A percentile compares a stretch with the other conserved stretches of the same genome.
Evolutionary conservation across 768 basidiomycete genomes (phyloP).

Genomic region (Pleurotus cornucopiae): DNA sequence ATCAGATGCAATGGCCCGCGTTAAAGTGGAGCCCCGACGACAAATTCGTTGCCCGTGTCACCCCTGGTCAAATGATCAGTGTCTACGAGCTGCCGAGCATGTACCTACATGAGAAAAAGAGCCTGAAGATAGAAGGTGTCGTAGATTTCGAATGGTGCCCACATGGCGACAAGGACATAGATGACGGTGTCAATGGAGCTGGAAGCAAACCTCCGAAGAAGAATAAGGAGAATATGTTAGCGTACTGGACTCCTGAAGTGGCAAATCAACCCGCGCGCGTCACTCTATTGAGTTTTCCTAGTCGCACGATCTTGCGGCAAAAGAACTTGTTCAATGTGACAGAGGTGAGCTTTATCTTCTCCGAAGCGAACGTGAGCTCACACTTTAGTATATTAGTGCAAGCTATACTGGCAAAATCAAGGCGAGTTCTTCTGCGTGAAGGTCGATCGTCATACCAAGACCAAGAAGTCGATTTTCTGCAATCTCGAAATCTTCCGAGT

Average conservation of each 20-base stretch:
- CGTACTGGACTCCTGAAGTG: conserved; percentile 97
- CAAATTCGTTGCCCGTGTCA: conserved; percentile 86
- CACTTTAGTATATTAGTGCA: conserved; percentile 58
- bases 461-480: conserved; percentile 97
- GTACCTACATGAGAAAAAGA: conserved; percentile 94
- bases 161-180: conserved; percentile 82
- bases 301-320: conserved; percentile 76
- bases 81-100: conserved; percentile 94
- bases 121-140: conserved; percentile 95
- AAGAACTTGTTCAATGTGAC: conserved; percentile 99
- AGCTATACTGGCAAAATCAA: conserved; percentile 97
- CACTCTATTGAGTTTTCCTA: conserved; percentile 87
- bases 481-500: conserved; percentile 98
- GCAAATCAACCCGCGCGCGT: conserved; percentile 96
- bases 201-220: conserved; percentile 54
- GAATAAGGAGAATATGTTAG: conserved; percentile 85
- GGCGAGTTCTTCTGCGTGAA: conserved; percentile 99
- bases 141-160: conserved; percentile 99
- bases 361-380: conserved; percentile 5
- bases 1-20: conserved; percentile 91
- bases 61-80: conserved; percentile 90
- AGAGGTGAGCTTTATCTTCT: conserved; percentile 58
- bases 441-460: conserved; percentile 98
- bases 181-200: conserved; percentile 31
- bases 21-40: conserved; percentile 98